Conservation (phyloP, 768 basidiomycete genomes). For the Nevesoporus exiguus region DNA sequence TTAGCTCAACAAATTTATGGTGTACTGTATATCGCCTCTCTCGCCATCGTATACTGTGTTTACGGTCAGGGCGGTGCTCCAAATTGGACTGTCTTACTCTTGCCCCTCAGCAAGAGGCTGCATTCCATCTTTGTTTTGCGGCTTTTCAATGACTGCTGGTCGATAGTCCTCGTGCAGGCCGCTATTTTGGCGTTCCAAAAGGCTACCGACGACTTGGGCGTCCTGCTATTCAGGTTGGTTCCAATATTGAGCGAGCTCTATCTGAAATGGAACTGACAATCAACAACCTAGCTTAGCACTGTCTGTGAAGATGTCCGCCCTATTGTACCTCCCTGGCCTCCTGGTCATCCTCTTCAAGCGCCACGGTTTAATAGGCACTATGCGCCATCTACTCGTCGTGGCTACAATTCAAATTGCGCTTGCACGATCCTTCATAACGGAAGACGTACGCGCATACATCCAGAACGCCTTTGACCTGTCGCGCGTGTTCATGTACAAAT, state of each 20-base stretch:
- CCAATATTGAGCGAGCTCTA: neutral
- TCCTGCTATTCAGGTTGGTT: slow-evolving; percentile 70
- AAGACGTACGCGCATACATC: slow-evolving; percentile 62
- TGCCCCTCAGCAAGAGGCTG: slow-evolving; percentile 87
- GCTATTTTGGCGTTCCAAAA: slow-evolving; percentile 64
- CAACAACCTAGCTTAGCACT: slow-evolving; percentile 47
- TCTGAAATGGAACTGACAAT: neutral
- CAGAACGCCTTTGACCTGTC: slow-evolving; percentile 80
- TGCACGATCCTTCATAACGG: slow-evolving; percentile 66
- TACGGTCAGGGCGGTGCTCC: slow-evolving; percentile 62
- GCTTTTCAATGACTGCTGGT: slow-evolving; percentile 95
- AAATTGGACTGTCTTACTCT: slow-evolving; percentile 67
- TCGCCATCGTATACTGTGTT: slow-evolving; percentile 62
- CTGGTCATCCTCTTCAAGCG: slow-evolving; percentile 79
- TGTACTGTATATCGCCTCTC: slow-evolving; percentile 63
- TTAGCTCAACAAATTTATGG: slow-evolving; percentile 80
- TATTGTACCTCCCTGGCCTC: slow-evolving; percentile 88
- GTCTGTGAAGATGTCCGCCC: slow-evolving; percentile 92
- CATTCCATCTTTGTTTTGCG: slow-evolving; percentile 92
- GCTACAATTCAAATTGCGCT: slow-evolving; percentile 50
- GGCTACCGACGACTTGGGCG: slow-evolving; percentile 58
- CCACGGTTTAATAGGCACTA: slow-evolving; percentile 51
- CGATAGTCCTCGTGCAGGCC: slow-evolving; percentile 59
- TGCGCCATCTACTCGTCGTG: slow-evolving; percentile 45
- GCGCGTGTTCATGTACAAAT: slow-evolving; percentile 87